These are phyloP conservation scores for Sarocladium strictum DNA, from an alignment of 2,329 filamentous ascomycete species.

Conservation along the genomic window DNA sequence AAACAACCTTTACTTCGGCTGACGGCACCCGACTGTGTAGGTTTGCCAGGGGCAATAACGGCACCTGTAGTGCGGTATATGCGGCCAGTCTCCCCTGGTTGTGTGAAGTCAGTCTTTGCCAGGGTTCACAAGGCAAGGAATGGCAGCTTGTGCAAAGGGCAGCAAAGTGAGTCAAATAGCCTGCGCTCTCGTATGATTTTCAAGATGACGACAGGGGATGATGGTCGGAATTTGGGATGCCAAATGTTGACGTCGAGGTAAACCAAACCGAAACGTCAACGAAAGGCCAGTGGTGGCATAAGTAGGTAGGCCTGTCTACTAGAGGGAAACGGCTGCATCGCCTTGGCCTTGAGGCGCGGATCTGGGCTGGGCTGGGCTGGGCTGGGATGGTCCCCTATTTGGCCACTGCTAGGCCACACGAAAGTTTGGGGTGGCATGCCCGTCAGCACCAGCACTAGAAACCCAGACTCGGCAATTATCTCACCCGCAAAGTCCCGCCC, in stretches of 20 bases:
- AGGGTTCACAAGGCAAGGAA: background rate
- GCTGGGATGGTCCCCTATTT: background rate
- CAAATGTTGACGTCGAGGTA: background rate
- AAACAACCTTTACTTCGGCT: background rate
- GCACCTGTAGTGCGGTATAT: background rate
- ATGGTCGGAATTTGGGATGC: too few species aligned
- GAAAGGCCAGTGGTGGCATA: constrained; percentile 1
- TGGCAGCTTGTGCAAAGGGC: background rate
- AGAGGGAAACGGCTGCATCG: background rate
- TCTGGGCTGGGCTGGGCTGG: background rate
- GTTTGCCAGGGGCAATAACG: background rate
- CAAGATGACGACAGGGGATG: too few species aligned
- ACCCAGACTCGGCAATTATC: background rate
- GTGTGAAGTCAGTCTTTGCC: background rate
- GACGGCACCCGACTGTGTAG: background rate
- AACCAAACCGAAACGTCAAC: background rate
- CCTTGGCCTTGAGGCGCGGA: background rate
- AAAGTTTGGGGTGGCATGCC: background rate
- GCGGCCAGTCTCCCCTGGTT: background rate
- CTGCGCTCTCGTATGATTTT: too few species aligned
- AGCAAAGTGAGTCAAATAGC: background rate
- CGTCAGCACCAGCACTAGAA: background rate
- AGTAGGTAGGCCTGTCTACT: background rate
- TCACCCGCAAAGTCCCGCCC: background rate
- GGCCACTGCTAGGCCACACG: background rate